Evolutionary conservation across 306 rosid genomes (phyloP).

Genomic region (Argentina anserina): DNA sequence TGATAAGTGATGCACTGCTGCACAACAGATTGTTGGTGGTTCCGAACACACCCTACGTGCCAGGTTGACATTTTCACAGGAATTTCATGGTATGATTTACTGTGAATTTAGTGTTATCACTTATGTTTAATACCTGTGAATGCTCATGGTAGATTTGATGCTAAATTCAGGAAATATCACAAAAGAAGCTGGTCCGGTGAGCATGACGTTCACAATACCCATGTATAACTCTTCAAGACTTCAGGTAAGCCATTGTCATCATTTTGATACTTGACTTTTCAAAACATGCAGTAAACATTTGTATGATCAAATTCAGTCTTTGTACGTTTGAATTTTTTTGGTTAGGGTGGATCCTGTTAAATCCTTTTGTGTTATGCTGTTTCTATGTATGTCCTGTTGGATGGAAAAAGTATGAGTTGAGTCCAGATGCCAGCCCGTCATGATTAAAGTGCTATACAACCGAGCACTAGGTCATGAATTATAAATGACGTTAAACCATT

Average conservation of each 20-base stretch:
- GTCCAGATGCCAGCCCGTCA: slow-evolving; percentile 4
- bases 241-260: slow-evolving; percentile 45
- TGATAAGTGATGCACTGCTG: slow-evolving; percentile 40
- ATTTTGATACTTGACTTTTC: slow-evolving; percentile 14
- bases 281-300: not conserved
- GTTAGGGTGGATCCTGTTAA: not conserved
- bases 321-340: not conserved
- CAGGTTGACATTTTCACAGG: slow-evolving; percentile 73
- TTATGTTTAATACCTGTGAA: slow-evolving; percentile 13
- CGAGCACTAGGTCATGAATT: not conserved
- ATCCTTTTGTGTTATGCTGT: slow-evolving; percentile 2
- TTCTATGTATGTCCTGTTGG: slow-evolving; percentile 10
- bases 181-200: slow-evolving; percentile 83
- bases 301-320: not conserved
- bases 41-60: slow-evolving; percentile 79
- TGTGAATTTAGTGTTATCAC: slow-evolving; percentile 7
- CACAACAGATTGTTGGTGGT: slow-evolving; percentile 66
- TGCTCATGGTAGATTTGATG: slow-evolving; percentile 22
- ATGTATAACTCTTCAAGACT: slow-evolving; percentile 76
- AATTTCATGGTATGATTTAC: slow-evolving; percentile 48
- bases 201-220: slow-evolving; percentile 87
- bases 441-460: not conserved
- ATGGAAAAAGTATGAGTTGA: slow-evolving; percentile 4
- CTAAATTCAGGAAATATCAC: slow-evolving; percentile 56
- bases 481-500: not conserved